These are phyloP conservation scores for Mycena floridula DNA, from an alignment of 768 basidiomycete genomes.

Conservation along the genomic window DNA sequence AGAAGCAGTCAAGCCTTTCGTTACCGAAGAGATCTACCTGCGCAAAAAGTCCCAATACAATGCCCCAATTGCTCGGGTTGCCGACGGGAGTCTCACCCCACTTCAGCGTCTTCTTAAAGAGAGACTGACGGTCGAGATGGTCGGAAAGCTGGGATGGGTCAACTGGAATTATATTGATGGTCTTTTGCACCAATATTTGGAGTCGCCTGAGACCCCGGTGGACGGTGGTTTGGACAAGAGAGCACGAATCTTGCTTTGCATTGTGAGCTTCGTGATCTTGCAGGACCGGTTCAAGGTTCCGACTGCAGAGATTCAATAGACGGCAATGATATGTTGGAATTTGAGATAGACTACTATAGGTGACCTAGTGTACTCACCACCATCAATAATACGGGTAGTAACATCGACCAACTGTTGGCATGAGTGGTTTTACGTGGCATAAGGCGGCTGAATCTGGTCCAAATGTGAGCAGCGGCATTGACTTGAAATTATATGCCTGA, in stretches of 20 bases:
- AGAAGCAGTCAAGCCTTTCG: conserved; percentile 11
- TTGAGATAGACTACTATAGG: too few relatives aligned
- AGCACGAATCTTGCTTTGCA: conserved; percentile 1
- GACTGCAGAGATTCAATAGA: too few relatives aligned
- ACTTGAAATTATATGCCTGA: too few relatives aligned
- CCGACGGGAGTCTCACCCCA: conserved; percentile 1
- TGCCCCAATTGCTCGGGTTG: conserved; percentile 3
- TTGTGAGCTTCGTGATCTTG: conserved; percentile 8
- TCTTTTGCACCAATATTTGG: conserved; percentile 2
- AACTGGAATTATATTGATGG: conserved; percentile 6
- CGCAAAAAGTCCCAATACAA: conserved; percentile 10
- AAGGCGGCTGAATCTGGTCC: too few relatives aligned
- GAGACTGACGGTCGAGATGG: conserved; percentile 5
- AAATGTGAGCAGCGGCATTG: too few relatives aligned
- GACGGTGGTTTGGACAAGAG: conserved; percentile 2
- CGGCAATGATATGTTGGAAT: too few relatives aligned
- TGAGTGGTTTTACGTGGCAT: too few relatives aligned
- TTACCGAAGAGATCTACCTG: conserved; percentile 11
- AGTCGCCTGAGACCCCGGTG: conserved; percentile 1
- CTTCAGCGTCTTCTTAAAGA: conserved; percentile 8
- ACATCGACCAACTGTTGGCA: too few relatives aligned
- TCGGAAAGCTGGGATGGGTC: conserved; percentile 6
- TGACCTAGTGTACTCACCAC: too few relatives aligned
- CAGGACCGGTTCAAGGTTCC: conserved; percentile 10
- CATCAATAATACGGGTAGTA: too few relatives aligned